Evolutionary conservation across 1,284 basidiomycete species (phyloP).

Genomic region (Ganoderma multipileum): DNA sequence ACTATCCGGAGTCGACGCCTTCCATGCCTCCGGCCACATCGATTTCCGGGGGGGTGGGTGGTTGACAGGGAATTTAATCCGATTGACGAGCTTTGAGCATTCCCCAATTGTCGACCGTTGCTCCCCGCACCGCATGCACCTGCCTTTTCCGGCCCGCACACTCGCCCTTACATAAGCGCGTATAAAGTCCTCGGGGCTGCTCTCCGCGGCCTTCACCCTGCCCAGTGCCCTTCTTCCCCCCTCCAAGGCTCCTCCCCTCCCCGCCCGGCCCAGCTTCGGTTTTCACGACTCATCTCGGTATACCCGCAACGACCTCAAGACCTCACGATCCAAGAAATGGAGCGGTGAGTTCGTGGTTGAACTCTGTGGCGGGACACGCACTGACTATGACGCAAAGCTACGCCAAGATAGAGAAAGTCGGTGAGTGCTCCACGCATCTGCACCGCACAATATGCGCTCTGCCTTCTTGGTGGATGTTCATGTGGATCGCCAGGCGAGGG

Average conservation of each 20-base stretch:
- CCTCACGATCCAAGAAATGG: conserved; percentile 25
- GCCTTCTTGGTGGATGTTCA: neutral
- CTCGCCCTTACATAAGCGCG: conserved; percentile 31
- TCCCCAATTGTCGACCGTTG: conserved; percentile 33
- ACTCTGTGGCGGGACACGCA: conserved; percentile 23
- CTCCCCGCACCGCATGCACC: conserved; percentile 36
- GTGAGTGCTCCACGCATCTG: conserved; percentile 32
- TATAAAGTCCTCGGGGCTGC: conserved; percentile 26
- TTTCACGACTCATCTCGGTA: conserved; percentile 1
- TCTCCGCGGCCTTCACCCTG: conserved; percentile 10
- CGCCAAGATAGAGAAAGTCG: conserved; percentile 50
- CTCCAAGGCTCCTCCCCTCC: conserved; percentile 7
- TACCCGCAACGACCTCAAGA: conserved; percentile 9
- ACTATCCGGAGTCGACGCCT: neutral
- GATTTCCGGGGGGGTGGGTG: neutral
- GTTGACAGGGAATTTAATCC: conserved; percentile 18
- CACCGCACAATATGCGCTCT: neutral
- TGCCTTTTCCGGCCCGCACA: conserved; percentile 26
- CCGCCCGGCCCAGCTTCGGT: neutral
- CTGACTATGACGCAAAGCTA: conserved; percentile 37
- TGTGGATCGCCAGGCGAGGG: conserved; percentile 38
- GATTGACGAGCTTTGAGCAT: conserved; percentile 23
- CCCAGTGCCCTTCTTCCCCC: conserved; percentile 6
- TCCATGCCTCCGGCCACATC: neutral
- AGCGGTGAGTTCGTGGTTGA: conserved; percentile 55